These are phyloP conservation scores for Cladosporium sp. DNA, from an alignment of 2,329 filamentous ascomycete species.

Conservation along the genomic window DNA sequence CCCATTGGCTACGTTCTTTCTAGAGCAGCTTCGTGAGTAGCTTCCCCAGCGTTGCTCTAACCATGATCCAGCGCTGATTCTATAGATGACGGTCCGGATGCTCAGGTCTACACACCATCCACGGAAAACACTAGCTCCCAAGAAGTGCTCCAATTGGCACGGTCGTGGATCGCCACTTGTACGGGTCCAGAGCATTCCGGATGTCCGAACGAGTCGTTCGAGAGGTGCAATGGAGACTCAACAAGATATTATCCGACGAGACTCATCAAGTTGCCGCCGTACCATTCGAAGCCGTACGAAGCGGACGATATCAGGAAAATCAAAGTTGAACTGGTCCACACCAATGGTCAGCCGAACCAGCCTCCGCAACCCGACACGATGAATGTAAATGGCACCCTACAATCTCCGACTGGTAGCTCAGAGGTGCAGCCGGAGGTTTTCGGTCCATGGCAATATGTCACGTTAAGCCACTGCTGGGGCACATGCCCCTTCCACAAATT, in stretches of 20 bases:
- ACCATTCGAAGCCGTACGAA: not conserved
- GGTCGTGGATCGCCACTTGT: not conserved
- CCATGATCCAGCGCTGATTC: too few relatives aligned
- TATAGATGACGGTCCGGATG: too few relatives aligned
- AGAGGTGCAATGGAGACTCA: not conserved
- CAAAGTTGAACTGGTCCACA: too few relatives aligned
- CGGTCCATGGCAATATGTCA: not conserved
- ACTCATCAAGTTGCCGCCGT: not conserved
- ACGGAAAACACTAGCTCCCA: not conserved
- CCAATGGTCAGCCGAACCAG: too few relatives aligned
- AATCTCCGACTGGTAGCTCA: too few relatives aligned
- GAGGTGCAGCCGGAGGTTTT: too few relatives aligned
- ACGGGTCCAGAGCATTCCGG: not conserved
- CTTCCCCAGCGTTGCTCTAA: too few relatives aligned
- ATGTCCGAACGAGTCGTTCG: not conserved
- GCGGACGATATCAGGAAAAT: not conserved
- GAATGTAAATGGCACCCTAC: too few relatives aligned
- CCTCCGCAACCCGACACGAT: too few relatives aligned
- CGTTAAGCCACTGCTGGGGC: slow-evolving; percentile 9
- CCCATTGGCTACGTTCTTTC: too few relatives aligned
- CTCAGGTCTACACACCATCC: not conserved
- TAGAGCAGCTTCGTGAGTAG: too few relatives aligned
- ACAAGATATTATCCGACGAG: not conserved
- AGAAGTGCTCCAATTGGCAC: not conserved
- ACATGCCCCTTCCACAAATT: not conserved